Evolutionary conservation across 2,329 filamentous ascomycete species (phyloP).

Genomic region (Pseudogymnoascus sp.): DNA sequence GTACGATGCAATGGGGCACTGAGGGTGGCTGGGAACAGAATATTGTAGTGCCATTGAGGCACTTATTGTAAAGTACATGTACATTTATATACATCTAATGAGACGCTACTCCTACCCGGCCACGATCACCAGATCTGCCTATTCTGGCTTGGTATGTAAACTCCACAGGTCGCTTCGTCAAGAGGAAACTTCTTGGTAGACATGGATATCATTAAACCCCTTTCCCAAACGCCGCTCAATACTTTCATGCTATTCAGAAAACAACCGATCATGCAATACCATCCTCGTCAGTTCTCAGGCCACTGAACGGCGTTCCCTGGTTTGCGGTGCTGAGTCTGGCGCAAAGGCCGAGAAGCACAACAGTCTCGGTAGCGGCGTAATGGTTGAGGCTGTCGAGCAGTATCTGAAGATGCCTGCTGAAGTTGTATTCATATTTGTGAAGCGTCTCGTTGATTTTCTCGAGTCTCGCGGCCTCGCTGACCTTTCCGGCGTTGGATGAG

Average conservation of each 20-base stretch:
- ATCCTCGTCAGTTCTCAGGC: slow-evolving; percentile 51
- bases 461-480: slow-evolving; percentile 19
- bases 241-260: not conserved
- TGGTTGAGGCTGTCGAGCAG: slow-evolving; percentile 92
- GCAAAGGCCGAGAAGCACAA: slow-evolving; percentile 82
- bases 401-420: slow-evolving; percentile 85
- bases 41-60: not conserved
- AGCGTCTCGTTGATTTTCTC: slow-evolving; percentile 68
- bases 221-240: slow-evolving; percentile 1
- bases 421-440: slow-evolving; percentile 86
- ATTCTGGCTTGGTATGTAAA: not conserved
- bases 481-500: slow-evolving; percentile 12
- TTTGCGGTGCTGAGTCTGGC: slow-evolving; percentile 74
- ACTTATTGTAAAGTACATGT: not conserved
- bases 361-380: slow-evolving; percentile 93
- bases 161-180: not conserved
- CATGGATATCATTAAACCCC: slow-evolving; percentile 7
- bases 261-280: slow-evolving; percentile 13
- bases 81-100: slow-evolving; percentile 7
- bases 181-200: slow-evolving; percentile 6
- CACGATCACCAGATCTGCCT: not conserved
- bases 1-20: not conserved
- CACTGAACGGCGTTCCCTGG: slow-evolving; percentile 61
- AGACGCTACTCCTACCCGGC: not conserved
- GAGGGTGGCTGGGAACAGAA: not conserved